Evolutionary conservation across 2,329 filamentous ascomycete genomes (phyloP), one percentile per base, ranked within the genome.

Genomic region (Nigrospora osmanthi): DNA sequence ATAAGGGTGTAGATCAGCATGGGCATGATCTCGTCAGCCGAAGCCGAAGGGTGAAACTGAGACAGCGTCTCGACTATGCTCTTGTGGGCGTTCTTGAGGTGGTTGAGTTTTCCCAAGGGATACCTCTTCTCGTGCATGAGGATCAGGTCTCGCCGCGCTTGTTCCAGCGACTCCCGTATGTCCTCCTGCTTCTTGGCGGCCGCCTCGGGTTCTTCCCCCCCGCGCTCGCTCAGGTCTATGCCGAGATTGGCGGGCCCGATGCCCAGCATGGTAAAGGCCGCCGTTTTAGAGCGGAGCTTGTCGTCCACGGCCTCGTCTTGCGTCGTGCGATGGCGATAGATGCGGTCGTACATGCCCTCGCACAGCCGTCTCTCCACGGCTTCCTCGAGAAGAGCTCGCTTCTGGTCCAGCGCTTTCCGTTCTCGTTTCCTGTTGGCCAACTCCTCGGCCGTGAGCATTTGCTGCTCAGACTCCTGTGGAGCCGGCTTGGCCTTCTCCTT

Each of bases 1-100:
- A 98, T 94, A 48, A 98, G 77, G 0, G 89, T 88, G 68, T 95
- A 98, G 49, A 98, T 98, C 50, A 98, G 76, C 64, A 95, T 95
- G 1, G 93, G 93, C 62, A 98, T 82, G 44, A 98, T 94, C 66
- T 97, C 93, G 60, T 98, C 93, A 3, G 93, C 93, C 1, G 93
- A 97, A 1, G 93, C 95, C 1, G 90, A 82, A 15, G 78, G 80
- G 49, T 82, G 80, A 48, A 83, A 82, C 54, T 80, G 73, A 4
- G 79, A 75, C 40, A 84, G 64, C 1, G 89, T 90, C 62, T 97
- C 91, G 40, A 98, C 93, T 51, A 98, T 97, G 52, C 83, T 85
- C 69, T 94, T 94, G 64, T 97, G 93, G 3, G 89, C 87, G 35
- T 83, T 81, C 52, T 90, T 95, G 45, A 98, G 74, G 57, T 89